phyloP scores from a whole-genome alignment of 2,329 filamentous ascomycete species.

The Hypoxylon sp. region DNA sequence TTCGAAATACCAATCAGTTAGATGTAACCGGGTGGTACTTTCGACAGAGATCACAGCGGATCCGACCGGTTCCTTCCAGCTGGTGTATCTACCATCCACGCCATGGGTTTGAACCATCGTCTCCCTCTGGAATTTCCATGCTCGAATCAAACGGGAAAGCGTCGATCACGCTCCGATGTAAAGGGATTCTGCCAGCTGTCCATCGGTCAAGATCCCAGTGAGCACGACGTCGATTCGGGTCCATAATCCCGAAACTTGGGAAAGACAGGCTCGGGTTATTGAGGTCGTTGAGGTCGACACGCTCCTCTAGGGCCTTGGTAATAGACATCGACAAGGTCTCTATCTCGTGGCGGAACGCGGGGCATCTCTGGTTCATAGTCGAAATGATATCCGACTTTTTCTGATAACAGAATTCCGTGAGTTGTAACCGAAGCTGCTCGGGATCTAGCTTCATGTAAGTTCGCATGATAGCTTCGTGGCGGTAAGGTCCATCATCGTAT shows the following conservation, averaged over 20 bases:
- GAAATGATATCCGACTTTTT: constrained; percentile 55
- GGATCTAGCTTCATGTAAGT: constrained; percentile 60
- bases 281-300: constrained; percentile 30
- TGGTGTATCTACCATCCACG: constrained; percentile 27
- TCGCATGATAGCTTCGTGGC: constrained; percentile 46
- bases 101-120: constrained; percentile 37
- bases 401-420: constrained; percentile 55
- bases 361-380: constrained; percentile 52
- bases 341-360: constrained; percentile 53
- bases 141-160: too few relatives aligned
- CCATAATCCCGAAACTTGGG: constrained; percentile 42
- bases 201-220: constrained; percentile 38
- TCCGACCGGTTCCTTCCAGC: too few relatives aligned
- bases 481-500: constrained; percentile 37
- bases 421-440: constrained; percentile 57
- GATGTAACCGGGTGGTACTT: too few relatives aligned
- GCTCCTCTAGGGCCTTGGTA: constrained; percentile 43
- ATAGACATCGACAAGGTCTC: constrained; percentile 43
- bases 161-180: constrained; percentile 28
- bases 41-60: too few relatives aligned
- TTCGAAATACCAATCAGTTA: too few relatives aligned
- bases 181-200: constrained; percentile 38
- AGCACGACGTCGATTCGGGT: constrained; percentile 41
- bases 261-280: constrained; percentile 17
- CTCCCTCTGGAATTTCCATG: constrained; percentile 39